phyloP scores from a whole-genome alignment of 768 basidiomycete genomes.

The Collybiopsis confluens region DNA sequence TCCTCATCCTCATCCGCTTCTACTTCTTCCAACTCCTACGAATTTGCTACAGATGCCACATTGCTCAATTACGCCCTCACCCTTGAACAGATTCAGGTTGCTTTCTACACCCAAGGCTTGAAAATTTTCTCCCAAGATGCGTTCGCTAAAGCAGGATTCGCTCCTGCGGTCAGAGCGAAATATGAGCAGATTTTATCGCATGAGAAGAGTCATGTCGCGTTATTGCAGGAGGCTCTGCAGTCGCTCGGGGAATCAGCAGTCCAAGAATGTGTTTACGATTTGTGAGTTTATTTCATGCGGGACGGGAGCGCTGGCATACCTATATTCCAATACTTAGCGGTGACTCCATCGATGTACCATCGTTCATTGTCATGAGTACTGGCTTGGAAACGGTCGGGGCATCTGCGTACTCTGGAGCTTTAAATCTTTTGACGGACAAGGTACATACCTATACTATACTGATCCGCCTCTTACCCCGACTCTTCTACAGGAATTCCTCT shows the following conservation, averaged over 20 bases:
- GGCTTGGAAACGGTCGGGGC: slow-evolving; percentile 49
- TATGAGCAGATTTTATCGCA: slow-evolving; percentile 51
- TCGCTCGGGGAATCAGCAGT: slow-evolving; percentile 33
- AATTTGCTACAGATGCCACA: slow-evolving; percentile 36
- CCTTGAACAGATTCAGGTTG: slow-evolving; percentile 43
- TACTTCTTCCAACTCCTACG: slow-evolving; percentile 36
- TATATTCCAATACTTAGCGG: slow-evolving; percentile 19
- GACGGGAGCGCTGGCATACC: background rate
- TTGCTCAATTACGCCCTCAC: slow-evolving; percentile 45
- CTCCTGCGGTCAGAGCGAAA: slow-evolving; percentile 44
- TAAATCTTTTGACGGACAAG: slow-evolving; percentile 37
- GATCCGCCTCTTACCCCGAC: slow-evolving; percentile 22
- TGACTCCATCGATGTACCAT: slow-evolving; percentile 39
- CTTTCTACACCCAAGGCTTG: slow-evolving; percentile 44
- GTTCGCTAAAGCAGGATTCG: slow-evolving; percentile 47
- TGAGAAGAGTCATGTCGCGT: slow-evolving; percentile 50
- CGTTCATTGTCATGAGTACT: slow-evolving; percentile 47
- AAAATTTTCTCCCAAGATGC: slow-evolving; percentile 38
- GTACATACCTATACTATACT: slow-evolving; percentile 19
- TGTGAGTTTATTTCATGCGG: slow-evolving; percentile 32
- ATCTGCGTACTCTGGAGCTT: slow-evolving; percentile 46
- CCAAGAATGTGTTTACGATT: slow-evolving; percentile 54
- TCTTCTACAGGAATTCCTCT: slow-evolving; percentile 24
- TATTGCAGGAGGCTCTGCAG: slow-evolving; percentile 45
- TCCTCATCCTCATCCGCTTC: slow-evolving; percentile 16